Evolutionary conservation across 2,329 filamentous ascomycete species (phyloP).

Genomic region (Colletotrichum falcatum): DNA sequence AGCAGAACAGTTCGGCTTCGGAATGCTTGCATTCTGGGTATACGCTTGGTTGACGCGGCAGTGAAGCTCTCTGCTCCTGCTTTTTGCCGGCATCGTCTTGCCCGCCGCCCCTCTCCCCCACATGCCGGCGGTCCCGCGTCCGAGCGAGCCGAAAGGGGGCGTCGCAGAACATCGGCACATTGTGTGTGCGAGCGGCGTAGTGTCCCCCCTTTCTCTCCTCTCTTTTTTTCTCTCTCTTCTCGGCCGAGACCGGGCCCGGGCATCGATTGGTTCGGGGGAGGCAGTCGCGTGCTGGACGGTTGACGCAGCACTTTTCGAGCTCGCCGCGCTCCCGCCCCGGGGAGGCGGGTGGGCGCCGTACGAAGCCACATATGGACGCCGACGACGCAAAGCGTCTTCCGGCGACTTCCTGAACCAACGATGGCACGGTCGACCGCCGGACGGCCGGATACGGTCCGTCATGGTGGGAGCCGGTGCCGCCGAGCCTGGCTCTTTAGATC

Average conservation of each 20-base stretch:
- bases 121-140: not conserved
- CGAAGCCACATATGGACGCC: not conserved
- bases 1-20: not conserved
- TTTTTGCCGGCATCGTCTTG: too few species aligned
- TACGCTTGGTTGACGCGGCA: too few species aligned
- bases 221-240: not conserved
- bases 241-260: not conserved
- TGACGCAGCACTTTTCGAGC: not conserved
- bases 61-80: too few species aligned
- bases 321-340: not conserved
- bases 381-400: not conserved
- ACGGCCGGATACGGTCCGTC: not conserved
- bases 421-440: not conserved
- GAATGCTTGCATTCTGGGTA: not conserved
- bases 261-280: not conserved
- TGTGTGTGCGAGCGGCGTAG: too few species aligned
- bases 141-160: too few species aligned
- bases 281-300: not conserved
- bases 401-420: not conserved
- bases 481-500: slow-evolving; percentile 4
- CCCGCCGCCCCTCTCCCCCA: too few species aligned
- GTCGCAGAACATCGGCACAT: not conserved
- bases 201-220: too few species aligned
- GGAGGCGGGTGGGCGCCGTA: not conserved
- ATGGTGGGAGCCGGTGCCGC: not conserved